phyloP scores from a whole-genome alignment of 371 early-diverging fungal species.

The Apophysomyces ossiformis region DNA sequence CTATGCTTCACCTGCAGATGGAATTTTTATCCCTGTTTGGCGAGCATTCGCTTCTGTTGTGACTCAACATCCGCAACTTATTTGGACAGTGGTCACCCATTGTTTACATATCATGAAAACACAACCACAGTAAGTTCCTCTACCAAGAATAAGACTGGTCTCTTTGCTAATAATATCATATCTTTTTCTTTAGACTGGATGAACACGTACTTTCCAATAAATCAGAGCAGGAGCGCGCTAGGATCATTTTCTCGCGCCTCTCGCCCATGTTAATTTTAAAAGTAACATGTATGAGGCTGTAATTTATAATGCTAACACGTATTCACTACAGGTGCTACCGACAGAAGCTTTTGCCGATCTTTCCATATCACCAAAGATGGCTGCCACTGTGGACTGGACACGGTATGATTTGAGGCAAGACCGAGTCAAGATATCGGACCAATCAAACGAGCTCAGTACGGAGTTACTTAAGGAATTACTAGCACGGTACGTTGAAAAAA shows the following conservation, averaged over 20 bases:
- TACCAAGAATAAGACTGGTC: background rate
- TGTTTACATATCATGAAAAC: slow-evolving; percentile 20
- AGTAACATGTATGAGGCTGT: background rate
- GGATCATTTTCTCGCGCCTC: background rate
- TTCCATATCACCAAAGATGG: background rate
- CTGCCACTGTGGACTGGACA: background rate
- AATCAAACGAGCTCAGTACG: background rate
- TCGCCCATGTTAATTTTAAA: slow-evolving; percentile 3
- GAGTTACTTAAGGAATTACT: background rate
- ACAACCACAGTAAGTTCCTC: slow-evolving; percentile 16
- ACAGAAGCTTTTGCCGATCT: background rate
- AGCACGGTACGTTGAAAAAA: background rate
- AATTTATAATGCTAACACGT: background rate
- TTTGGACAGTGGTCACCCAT: slow-evolving; percentile 10
- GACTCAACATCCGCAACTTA: background rate
- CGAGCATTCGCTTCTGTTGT: background rate
- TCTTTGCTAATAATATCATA: background rate
- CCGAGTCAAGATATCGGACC: background rate
- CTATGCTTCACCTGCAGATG: slow-evolving; percentile 9
- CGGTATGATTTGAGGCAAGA: background rate
- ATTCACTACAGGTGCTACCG: background rate
- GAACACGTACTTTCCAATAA: background rate
- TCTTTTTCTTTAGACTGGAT: background rate
- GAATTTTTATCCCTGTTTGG: slow-evolving; percentile 12
- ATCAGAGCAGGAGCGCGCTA: background rate